Evolutionary conservation across 805 yeast species (phyloP).

Genomic region (Candida incommunis): DNA sequence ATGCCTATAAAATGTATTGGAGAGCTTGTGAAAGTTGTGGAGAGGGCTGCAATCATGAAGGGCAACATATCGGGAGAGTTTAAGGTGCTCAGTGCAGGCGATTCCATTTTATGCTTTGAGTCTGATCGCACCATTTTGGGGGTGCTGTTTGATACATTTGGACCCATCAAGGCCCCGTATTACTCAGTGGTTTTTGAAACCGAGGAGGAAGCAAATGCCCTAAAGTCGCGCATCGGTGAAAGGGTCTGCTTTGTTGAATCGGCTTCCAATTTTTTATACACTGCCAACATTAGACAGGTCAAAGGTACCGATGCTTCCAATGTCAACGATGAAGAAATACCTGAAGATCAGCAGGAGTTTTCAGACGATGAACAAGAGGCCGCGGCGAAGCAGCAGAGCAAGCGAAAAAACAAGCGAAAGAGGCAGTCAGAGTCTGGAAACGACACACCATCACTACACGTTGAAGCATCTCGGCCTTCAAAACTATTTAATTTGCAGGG

Average conservation of each 20-base stretch:
- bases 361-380: slow-evolving; percentile 89
- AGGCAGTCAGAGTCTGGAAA: not conserved
- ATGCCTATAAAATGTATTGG: slow-evolving; percentile 69
- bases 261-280: slow-evolving; percentile 63
- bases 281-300: slow-evolving; percentile 50
- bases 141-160: slow-evolving; percentile 76
- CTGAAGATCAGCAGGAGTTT: slow-evolving; percentile 86
- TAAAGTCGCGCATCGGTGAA: slow-evolving; percentile 35
- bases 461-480: not conserved
- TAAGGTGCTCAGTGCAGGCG: slow-evolving; percentile 61
- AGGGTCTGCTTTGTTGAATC: slow-evolving; percentile 68
- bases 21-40: slow-evolving; percentile 50
- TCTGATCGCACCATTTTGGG: slow-evolving; percentile 62
- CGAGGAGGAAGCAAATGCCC: slow-evolving; percentile 33
- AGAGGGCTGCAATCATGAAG: slow-evolving; percentile 53
- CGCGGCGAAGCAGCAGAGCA: slow-evolving; percentile 48
- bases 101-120: slow-evolving; percentile 53
- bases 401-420: slow-evolving; percentile 46
- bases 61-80: slow-evolving; percentile 74
- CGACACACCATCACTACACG: not conserved
- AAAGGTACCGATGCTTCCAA: slow-evolving; percentile 95
- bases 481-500: not conserved
- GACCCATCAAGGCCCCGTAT: slow-evolving; percentile 68
- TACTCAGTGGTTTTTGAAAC: slow-evolving; percentile 59
- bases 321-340: slow-evolving; percentile 85